phyloP scores from a whole-genome alignment of 1,139 yeast species.

The Yamadazyma atlantica region DNA sequence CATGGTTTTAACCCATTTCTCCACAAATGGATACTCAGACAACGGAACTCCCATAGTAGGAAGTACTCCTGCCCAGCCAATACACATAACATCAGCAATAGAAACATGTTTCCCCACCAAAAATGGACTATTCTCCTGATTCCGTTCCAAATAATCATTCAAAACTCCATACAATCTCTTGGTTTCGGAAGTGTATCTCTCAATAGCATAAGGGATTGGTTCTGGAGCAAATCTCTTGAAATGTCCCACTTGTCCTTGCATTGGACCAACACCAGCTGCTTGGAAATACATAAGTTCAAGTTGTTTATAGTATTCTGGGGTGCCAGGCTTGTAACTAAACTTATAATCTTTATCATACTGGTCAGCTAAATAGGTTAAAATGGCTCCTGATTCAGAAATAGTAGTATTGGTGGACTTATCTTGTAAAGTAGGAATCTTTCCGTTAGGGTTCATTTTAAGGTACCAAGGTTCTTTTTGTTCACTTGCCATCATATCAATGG shows the following conservation, averaged over 20 bases:
- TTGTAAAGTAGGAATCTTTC: conserved; percentile 59
- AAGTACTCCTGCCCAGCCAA: conserved; percentile 33
- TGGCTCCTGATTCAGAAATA: conserved; percentile 61
- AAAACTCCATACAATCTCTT: conserved; percentile 53
- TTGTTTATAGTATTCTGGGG: conserved; percentile 49
- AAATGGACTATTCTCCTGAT: conserved; percentile 42
- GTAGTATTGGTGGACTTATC: conserved; percentile 45
- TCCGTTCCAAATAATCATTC: conserved; percentile 44
- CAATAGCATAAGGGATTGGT: conserved; percentile 51
- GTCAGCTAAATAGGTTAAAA: conserved; percentile 54
- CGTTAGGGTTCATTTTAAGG: conserved; percentile 56
- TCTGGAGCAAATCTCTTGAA: conserved; percentile 45
- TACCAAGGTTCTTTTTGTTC: conserved; percentile 54
- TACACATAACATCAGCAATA: conserved; percentile 51
- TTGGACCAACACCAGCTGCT: conserved; percentile 60
- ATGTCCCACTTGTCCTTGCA: conserved; percentile 58
- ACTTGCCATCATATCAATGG: conserved; percentile 38
- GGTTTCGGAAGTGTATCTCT: conserved; percentile 52
- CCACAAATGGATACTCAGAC: conserved; percentile 42
- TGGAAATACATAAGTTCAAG: conserved; percentile 56
- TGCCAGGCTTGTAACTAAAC: conserved; percentile 44
- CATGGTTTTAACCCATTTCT: conserved; percentile 44
- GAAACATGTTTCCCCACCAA: conserved; percentile 58
- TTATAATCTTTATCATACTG: conserved; percentile 55
- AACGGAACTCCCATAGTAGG: conserved; percentile 32